Evolutionary conservation across 441 rosid species (phyloP).

Genomic region (Populus hybrid): DNA sequence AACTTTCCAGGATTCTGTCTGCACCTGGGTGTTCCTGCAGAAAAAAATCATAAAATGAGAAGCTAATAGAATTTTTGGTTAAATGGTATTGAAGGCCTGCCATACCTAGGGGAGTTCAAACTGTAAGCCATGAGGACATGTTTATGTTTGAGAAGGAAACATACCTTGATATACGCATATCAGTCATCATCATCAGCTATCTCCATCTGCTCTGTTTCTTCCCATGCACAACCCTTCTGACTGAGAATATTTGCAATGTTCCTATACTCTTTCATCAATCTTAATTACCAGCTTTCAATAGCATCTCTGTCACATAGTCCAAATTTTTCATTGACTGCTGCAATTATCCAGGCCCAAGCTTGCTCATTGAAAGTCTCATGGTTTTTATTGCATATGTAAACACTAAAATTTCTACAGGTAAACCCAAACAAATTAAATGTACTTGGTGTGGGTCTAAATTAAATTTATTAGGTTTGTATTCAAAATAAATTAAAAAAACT

Average conservation of each 20-base stretch:
- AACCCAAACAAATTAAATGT: too few species aligned
- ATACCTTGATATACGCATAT: conserved; percentile 42
- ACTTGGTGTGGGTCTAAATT: too few species aligned
- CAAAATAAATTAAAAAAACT: too few species aligned
- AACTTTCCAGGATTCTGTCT: conserved; percentile 23
- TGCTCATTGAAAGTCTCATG: too few species aligned
- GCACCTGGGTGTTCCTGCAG: conserved; percentile 35
- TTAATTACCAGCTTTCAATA: conserved; percentile 32
- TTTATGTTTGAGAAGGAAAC: conserved; percentile 1
- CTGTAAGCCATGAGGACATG: too few species aligned
- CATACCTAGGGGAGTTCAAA: too few species aligned
- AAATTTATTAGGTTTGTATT: too few species aligned
- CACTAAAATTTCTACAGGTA: too few species aligned
- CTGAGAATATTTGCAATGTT: conserved; percentile 36
- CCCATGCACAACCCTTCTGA: conserved; percentile 39
- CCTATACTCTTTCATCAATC: conserved; percentile 42
- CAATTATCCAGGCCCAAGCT: conserved; percentile 34
- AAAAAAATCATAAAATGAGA: neutral
- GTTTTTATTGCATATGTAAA: too few species aligned
- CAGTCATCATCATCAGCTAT: conserved; percentile 34
- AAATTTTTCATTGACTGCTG: conserved; percentile 34
- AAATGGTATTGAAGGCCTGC: too few species aligned
- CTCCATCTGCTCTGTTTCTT: conserved; percentile 29
- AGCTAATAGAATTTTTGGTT: too few species aligned
- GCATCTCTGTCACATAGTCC: conserved; percentile 31